Base-by-base conservation (phyloP, 78 protist species). In the Monosiga brevicollis region DNA sequence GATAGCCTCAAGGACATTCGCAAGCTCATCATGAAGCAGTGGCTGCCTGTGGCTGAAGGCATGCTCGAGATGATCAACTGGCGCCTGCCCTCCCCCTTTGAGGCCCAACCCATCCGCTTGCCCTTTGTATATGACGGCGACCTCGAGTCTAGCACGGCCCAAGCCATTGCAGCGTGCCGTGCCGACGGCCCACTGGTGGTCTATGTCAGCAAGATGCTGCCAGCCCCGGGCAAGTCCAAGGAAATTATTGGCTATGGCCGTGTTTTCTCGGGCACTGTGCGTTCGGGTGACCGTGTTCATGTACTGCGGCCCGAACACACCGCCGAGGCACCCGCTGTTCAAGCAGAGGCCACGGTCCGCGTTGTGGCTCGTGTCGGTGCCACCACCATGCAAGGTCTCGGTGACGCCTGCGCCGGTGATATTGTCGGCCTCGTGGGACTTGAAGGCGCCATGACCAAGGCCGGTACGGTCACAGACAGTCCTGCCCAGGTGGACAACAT, bases 191-290 rank as follows among this genome's bases (percentile, higher is more conserved):
- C 99, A 32, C 88, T 97, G 49, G 85, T 95, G 94, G 78, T 97
- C 92, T 98, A 97, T 95, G 92, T 97, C 79, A 91, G 98, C 84
- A 97, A 98, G 97, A 97, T 98, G 99, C 96, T 98, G 41, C 99
- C 99, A 62, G 89, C 98, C 43, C 34, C 82, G 36, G 83, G 78
- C 34, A 62, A 77, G 2, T 26, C 36, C 78, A 35, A 36, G 24
- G 35, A 6, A 23, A 79, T 82, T 78, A 72, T 54, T 78, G 91
- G 87, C 80, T 90, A 83, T 76, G 92, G 92, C 75, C 86, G 92
- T 26, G 92, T 90, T 49, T 90, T 87, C 87, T 74, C 92, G 26
- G 93, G 95, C 1, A 89, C 92, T 0, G 82, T 90, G 20, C 10
- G 79, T 3, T 0, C 87, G 20, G 87, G 90, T 2, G 42, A 32